Evolutionary conservation across 2,329 filamentous ascomycete genomes (phyloP), one percentile per base, ranked within the genome.

Genomic region (Ophiocordyceps camponoti-saundersi): DNA sequence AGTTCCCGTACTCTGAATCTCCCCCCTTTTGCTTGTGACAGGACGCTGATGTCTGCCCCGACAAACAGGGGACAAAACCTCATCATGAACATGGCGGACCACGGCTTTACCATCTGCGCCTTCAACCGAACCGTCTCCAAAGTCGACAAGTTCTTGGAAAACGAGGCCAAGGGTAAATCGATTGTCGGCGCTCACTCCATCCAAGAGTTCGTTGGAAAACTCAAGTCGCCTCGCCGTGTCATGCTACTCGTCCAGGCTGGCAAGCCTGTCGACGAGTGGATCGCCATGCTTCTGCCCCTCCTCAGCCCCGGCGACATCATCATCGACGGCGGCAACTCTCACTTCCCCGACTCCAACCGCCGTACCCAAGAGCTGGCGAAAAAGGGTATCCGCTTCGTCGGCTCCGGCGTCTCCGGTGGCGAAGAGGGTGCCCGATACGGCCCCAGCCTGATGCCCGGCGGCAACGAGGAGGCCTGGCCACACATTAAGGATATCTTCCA

Each of bases 221-320:
- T 98, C 66, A 96, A 96, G 86, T 86, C 78, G 61, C 92, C 92
- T 62, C 87, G 92, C 61, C 85, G 89, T 61, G 80, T 98, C 70
- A 98, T 98, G 92, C 80, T 98, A 62, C 84, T 98, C 57, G 92
- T 98, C 71, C 93, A 95, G 84, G 92, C 92, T 59, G 92, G 92
- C 63, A 85, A 92, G 76, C 83, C 92, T 53, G 92, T 98, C 57
- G 92, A 98, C 67, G 86, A 95, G 75, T 96, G 95, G 82, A 96
- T 98, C 62, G 88, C 95, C 78, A 81, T 82, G 58, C 82, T 98
- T 55, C 76, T 96, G 52, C 87, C 83, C 55, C 79, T 85, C 63
- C 73, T 90, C 54, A 82, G 88, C 65, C 65, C 77, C 61, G 89
- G 87, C 56, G 92, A 98, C 67, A 95, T 98, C 78, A 93, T 98